Base-by-base conservation (phyloP, 768 basidiomycete species). In the Paxillus involutus region DNA sequence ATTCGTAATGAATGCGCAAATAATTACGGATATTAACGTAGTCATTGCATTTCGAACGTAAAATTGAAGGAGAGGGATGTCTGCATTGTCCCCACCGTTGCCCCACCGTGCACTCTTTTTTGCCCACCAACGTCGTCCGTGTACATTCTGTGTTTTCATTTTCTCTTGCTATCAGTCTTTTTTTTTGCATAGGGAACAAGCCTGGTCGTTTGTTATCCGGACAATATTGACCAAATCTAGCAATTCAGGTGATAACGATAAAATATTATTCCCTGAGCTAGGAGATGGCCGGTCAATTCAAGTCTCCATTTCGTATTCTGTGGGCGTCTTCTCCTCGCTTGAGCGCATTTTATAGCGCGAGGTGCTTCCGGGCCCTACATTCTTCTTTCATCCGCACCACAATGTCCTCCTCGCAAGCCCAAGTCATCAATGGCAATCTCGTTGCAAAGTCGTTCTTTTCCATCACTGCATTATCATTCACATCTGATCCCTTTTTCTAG, bases 371-470 rank as follows among this genome's bases (percentile, higher is more conserved):
- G 26, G 26, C 55, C 24, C 33, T 33, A 41, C 26, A n/a, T 0
- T 44, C 42, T 30, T 7, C 63, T 51, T 53, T 57, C 57, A 39
- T 56, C 57, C 64, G 56, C 55, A 62, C 67, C 52, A 64, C 56
- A 69, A 75, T 75, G 73, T 65, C 75, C 33, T 60, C 71, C 75
- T 59, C 78, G 72, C 57, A 65, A 49, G 77, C 82, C 8, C 77
- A 78, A 56, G 63, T 89, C 63, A 93, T 98, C 67, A 91, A 97
- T 60, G 95, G 95, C 16, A 89, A 80, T 44, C 81, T 80, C 44
- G 72, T 94, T 59, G 91, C 95, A 68, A 94, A 91, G 94, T 94
- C 51, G 77, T 75, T 39, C 26, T 52, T 32, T 16, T 32, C 33
- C 44, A 36, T 51, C 36, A 47, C 44, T 30, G 36, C 35, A 29